Percentiles rank a stretch among this genome's conserved stretches.
These are phyloP conservation scores for Tetrahymena thermophila DNA, from an alignment of 73 alveolate genomes.

Conservation along the genomic window DNA sequence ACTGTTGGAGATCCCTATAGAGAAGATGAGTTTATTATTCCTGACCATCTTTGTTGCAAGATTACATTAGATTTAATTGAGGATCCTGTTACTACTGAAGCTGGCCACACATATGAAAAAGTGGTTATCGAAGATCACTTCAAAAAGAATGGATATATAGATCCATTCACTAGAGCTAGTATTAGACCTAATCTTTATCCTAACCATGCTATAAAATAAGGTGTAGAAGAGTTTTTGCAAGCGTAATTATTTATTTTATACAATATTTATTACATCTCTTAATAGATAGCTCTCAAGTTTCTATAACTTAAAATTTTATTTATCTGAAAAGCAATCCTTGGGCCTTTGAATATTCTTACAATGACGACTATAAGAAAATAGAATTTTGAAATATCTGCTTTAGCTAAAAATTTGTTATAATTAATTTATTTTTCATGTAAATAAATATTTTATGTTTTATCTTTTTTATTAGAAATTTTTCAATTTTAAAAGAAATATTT, in stretches of 20 bases:
- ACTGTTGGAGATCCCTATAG: background rate
- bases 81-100: slow-evolving; percentile 42
- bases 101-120: slow-evolving; percentile 55
- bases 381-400: background rate
- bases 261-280: background rate
- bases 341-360: slow-evolving; percentile 40
- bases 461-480: no score
- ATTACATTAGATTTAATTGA: slow-evolving; percentile 51
- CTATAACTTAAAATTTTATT: background rate
- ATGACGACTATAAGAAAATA: slow-evolving; percentile 12
- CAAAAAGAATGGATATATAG: slow-evolving; percentile 32
- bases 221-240: slow-evolving; percentile 34
- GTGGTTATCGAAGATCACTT: slow-evolving; percentile 23
- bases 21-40: slow-evolving; percentile 32
- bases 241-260: slow-evolving; percentile 13
- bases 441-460: no score
- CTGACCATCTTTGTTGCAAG: slow-evolving; percentile 48
- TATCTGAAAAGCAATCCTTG: slow-evolving; percentile 40
- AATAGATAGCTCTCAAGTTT: background rate
- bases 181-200: slow-evolving; percentile 13
- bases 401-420: no score
- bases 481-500: no score
- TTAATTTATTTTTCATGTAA: no score
- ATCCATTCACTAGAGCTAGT: slow-evolving; percentile 44
- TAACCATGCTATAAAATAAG: slow-evolving; percentile 43